phyloP scores from a whole-genome alignment of 306 rosid genomes.

The Malus sylvestris region DNA sequence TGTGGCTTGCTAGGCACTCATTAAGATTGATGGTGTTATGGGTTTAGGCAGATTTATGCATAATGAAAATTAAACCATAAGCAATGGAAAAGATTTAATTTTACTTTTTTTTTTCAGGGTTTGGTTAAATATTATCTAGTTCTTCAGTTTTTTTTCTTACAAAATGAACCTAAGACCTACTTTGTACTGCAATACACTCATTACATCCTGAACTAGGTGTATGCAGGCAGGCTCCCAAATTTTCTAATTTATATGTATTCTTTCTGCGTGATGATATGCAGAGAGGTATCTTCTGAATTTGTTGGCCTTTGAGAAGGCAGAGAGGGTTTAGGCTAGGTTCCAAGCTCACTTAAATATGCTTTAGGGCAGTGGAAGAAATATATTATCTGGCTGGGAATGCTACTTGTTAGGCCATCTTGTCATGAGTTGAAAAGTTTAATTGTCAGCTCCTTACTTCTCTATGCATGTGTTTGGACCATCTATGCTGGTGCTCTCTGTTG shows the following conservation, averaged over 20 bases:
- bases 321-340: not conserved
- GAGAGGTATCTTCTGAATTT: not conserved
- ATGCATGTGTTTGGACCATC: not conserved
- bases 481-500: not conserved
- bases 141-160: not conserved
- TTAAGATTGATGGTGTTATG: not conserved
- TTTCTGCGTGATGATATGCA: not conserved
- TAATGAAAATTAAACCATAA: not conserved
- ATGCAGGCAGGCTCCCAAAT: not conserved
- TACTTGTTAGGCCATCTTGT: not conserved
- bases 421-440: not conserved
- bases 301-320: not conserved
- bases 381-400: not conserved
- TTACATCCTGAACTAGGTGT: not conserved
- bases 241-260: not conserved
- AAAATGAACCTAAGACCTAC: not conserved
- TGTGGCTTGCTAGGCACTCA: not conserved
- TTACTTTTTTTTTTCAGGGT: not conserved
- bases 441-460: not conserved
- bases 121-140: not conserved
- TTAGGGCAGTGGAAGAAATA: not conserved
- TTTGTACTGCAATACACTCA: not conserved
- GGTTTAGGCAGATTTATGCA: not conserved
- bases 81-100: not conserved
- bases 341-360: not conserved